Percentiles rank a stretch among this genome's conserved stretches.
Conservation (phyloP, 2,329 filamentous ascomycete species). For the Venturia effusa region DNA sequence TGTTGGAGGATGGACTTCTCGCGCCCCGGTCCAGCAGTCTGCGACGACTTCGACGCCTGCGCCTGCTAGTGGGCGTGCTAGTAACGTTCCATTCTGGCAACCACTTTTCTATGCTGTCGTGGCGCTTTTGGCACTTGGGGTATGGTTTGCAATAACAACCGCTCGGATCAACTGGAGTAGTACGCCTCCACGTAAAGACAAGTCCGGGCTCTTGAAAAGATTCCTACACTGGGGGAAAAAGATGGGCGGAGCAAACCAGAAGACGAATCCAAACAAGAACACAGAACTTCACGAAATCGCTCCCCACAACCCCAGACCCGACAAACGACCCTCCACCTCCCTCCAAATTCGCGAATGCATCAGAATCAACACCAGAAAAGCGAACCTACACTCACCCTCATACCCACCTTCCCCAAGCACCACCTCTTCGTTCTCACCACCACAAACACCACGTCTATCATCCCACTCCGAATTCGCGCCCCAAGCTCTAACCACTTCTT, state of each 20-base stretch:
- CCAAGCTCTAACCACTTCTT: background rate
- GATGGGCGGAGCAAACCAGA: background rate
- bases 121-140: background rate
- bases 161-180: background rate
- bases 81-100: background rate
- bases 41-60: background rate
- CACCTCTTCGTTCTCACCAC: background rate
- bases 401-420: background rate
- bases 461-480: background rate
- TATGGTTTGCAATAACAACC: background rate
- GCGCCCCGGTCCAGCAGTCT: background rate
- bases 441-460: background rate
- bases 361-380: background rate
- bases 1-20: background rate
- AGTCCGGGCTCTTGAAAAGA: background rate
- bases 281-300: background rate
- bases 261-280: background rate
- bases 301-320: background rate
- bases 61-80: background rate
- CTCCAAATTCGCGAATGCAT: background rate
- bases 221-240: background rate
- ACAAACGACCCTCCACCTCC: background rate
- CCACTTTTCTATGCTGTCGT: background rate
- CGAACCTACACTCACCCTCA: background rate
- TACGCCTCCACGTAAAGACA: background rate